A percentile compares a stretch with the other conserved stretches of the same genome.
These are phyloP conservation scores for Amesomyces nigricolor DNA, from an alignment of 2,329 filamentous ascomycete species.

Conservation along the genomic window DNA sequence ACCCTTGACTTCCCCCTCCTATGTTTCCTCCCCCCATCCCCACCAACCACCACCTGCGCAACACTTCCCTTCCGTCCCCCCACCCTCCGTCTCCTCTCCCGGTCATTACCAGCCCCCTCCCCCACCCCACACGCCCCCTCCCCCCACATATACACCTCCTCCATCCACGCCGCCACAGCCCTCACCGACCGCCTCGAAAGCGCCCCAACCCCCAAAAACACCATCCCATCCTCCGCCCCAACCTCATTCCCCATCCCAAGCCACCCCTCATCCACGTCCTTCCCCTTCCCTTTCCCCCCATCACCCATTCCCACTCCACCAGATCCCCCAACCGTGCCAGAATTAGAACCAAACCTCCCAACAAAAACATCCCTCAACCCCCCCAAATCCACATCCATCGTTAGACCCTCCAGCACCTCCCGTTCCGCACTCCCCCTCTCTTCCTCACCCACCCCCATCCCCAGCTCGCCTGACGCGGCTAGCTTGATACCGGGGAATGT, in stretches of 20 bases:
- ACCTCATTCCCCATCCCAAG: constrained; percentile 66
- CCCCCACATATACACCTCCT: constrained; percentile 79
- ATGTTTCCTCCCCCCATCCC: constrained; percentile 17
- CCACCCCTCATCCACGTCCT: constrained; percentile 50
- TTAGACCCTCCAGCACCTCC: constrained; percentile 87
- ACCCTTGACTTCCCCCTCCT: constrained; percentile 3
- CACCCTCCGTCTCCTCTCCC: constrained; percentile 33
- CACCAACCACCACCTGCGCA: neutral
- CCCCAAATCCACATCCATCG: constrained; percentile 57
- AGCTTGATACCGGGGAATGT: constrained; percentile 82
- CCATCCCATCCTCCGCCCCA: constrained; percentile 69
- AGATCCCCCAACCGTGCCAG: constrained; percentile 23
- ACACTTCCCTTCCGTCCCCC: neutral
- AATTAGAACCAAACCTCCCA: constrained; percentile 67
- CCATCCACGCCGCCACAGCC: constrained; percentile 78
- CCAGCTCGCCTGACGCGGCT: constrained; percentile 83
- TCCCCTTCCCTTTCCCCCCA: neutral
- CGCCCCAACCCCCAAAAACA: constrained; percentile 77
- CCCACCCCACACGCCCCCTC: constrained; percentile 78
- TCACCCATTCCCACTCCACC: constrained; percentile 12
- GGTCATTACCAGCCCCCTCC: constrained; percentile 59
- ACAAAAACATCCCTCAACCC: constrained; percentile 86
- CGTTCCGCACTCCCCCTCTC: constrained; percentile 89
- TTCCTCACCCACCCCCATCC: constrained; percentile 91
- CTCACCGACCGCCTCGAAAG: constrained; percentile 66